phyloP scores from a whole-genome alignment of 2,329 filamentous ascomycete genomes.

The Clarireedia homoeocarpa region DNA sequence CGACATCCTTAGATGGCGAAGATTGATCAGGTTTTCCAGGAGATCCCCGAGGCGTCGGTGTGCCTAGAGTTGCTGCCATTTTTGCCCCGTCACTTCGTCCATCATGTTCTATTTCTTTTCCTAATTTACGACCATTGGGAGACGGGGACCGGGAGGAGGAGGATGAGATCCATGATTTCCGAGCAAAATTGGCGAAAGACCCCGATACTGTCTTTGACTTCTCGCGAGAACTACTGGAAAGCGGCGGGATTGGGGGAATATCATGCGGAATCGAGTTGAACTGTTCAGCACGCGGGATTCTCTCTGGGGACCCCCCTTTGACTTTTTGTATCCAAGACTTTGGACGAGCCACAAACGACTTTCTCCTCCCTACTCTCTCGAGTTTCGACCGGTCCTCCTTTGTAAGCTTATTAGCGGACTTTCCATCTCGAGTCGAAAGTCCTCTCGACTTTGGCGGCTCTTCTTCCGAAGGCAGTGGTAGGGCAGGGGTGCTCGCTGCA shows the following conservation, averaged over 20 bases:
- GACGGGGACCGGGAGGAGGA: conserved; percentile 38
- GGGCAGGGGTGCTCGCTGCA: conserved; percentile 12
- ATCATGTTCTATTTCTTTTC: conserved; percentile 17
- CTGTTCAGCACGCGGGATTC: conserved; percentile 15
- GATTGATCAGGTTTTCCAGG: conserved; percentile 19
- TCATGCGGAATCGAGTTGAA: conserved; percentile 26
- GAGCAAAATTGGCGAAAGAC: conserved; percentile 40
- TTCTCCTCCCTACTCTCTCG: conserved; percentile 26
- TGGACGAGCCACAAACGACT: conserved; percentile 28
- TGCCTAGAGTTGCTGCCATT: conserved; percentile 14
- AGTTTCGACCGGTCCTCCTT: conserved; percentile 24
- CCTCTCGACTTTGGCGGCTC: conserved; percentile 5
- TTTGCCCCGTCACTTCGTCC: conserved; percentile 14
- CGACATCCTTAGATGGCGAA: conserved; percentile 11
- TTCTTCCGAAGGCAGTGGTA: background rate
- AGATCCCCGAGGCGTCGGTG: conserved; percentile 13
- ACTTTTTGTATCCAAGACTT: conserved; percentile 30
- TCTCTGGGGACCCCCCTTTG: conserved; percentile 25
- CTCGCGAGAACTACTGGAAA: conserved; percentile 23
- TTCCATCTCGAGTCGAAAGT: conserved; percentile 14
- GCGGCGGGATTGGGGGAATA: conserved; percentile 28
- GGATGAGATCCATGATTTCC: conserved; percentile 41
- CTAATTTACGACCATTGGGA: conserved; percentile 28
- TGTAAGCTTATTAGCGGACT: conserved; percentile 11
- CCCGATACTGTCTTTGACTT: conserved; percentile 41